Evolutionary conservation across 202 grass and related monocot genomes (phyloP).

Genomic region (Eragrostis tef): DNA sequence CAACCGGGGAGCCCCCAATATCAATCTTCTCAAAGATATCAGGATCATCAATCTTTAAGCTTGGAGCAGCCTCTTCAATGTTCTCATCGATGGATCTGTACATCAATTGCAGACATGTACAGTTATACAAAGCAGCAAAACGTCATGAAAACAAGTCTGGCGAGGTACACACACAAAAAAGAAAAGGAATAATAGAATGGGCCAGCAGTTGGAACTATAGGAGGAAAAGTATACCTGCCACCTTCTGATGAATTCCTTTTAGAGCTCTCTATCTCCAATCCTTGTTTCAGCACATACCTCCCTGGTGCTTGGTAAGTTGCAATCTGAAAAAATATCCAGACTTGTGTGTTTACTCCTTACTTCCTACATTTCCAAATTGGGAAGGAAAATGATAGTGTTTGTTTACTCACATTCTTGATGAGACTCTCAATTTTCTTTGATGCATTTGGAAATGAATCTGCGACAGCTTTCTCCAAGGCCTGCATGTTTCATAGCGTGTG

Average conservation of each 20-base stretch:
- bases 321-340: conserved; percentile 65
- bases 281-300: conserved; percentile 82
- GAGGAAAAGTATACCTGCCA: conserved; percentile 54
- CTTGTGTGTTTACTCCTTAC: conserved; percentile 9
- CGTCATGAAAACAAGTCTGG: conserved; percentile 20
- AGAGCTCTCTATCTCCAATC: conserved; percentile 63
- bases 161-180: neutral
- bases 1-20: conserved; percentile 53
- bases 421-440: conserved; percentile 80
- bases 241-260: conserved; percentile 60
- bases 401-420: conserved; percentile 83
- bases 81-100: conserved; percentile 58
- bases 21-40: conserved; percentile 62
- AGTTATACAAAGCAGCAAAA: conserved; percentile 21
- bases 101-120: conserved; percentile 50
- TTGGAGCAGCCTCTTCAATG: conserved; percentile 62
- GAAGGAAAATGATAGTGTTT: conserved; percentile 33
- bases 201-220: conserved; percentile 14
- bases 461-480: conserved; percentile 92
- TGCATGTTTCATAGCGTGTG: conserved; percentile 31
- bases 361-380: conserved; percentile 19
- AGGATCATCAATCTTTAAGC: conserved; percentile 56
- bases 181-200: neutral
- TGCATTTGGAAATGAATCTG: conserved; percentile 63
- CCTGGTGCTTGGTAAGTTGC: conserved; percentile 80